Evolutionary conservation across 345 rosid species (phyloP).

Genomic region (sweet orange (Citrus sinensis)): DVS_A1.0 CM039161.1:23968001-23968500

Average conservation of each 20-base stretch:
- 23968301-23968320: not conserved
- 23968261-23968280: not conserved
- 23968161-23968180: not conserved
- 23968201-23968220: not conserved
- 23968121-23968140: not conserved
- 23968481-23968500: not conserved
- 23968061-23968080: not conserved
- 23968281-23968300: too few relatives aligned
- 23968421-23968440: not conserved
- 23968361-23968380: too few relatives aligned
- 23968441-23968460: not conserved
- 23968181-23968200: not conserved
- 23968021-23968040: too few relatives aligned
- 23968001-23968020: too few relatives aligned
- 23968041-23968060: not conserved
- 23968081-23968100: constrained; percentile 14
- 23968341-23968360: too few relatives aligned
- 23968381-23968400: too few relatives aligned
- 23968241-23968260: not conserved
- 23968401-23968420: not conserved
- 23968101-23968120: not conserved
- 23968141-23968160: not conserved
- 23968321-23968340: not conserved
- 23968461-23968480: not conserved
- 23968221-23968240: too few relatives aligned